A percentile compares a stretch with the other conserved stretches of the same genome.
These are phyloP conservation scores for Blepharisma stoltei DNA, from an alignment of 73 alveolate species.

Conservation along the genomic window DNA sequence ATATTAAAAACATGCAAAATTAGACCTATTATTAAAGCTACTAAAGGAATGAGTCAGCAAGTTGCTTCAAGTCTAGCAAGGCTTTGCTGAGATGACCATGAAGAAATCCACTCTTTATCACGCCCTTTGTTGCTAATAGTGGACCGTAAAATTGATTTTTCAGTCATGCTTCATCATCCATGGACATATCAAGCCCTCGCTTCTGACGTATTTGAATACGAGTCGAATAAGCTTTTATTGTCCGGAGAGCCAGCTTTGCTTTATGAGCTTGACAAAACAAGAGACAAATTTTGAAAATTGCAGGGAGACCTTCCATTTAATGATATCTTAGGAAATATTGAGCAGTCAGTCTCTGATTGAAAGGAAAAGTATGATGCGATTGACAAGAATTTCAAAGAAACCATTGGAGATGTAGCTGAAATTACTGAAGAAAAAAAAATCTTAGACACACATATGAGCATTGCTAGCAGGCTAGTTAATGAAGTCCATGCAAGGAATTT, in stretches of 20 bases:
- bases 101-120: background rate
- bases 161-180: slow-evolving; percentile 17
- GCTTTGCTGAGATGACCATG: background rate
- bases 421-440: background rate
- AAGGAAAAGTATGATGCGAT: slow-evolving; percentile 15
- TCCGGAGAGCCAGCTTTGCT: background rate
- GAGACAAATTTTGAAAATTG: background rate
- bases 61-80: background rate
- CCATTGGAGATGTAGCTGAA: slow-evolving; percentile 11
- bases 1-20: slow-evolving; percentile 7
- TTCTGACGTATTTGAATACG: background rate
- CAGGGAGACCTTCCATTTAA: background rate
- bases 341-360: background rate
- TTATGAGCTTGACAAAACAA: background rate
- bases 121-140: slow-evolving; percentile 6
- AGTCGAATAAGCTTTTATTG: background rate
- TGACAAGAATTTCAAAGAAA: background rate
- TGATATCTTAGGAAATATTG: background rate
- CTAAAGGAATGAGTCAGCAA: background rate
- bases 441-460: background rate
- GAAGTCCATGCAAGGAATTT: background rate
- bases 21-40: slow-evolving; percentile 14
- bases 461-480: background rate
- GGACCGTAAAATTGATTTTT: background rate
- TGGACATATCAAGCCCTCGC: slow-evolving; percentile 18